Conservation (phyloP, 2,329 filamentous ascomycete species). For the Botrytis cinerea region DNA sequence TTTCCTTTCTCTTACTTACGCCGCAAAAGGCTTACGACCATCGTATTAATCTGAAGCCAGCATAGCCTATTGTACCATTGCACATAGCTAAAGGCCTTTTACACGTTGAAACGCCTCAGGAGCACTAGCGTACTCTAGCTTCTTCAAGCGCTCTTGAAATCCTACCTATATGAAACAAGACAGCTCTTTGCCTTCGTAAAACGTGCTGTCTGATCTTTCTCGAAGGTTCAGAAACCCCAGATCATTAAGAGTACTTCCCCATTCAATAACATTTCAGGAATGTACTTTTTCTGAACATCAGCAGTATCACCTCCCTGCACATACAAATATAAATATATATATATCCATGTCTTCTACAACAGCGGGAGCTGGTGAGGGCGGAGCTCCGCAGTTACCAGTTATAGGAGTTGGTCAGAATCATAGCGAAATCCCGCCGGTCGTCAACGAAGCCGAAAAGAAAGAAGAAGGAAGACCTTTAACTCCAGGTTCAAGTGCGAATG, state of each 20-base stretch:
- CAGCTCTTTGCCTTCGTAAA: constrained; percentile 8
- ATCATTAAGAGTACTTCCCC: constrained; percentile 23
- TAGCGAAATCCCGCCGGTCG: background rate
- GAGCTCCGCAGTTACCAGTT: background rate
- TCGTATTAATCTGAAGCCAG: background rate
- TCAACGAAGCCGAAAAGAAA: constrained; percentile 9
- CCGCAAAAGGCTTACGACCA: background rate
- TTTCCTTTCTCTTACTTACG: background rate
- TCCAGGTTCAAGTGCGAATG: background rate
- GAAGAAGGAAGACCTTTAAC: constrained; percentile 12
- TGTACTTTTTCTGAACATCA: constrained; percentile 14
- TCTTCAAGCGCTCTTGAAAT: constrained; percentile 1
- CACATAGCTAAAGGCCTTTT: background rate
- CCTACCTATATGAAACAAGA: constrained; percentile 16
- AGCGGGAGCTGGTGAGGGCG: background rate
- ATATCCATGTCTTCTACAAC: constrained; percentile 17
- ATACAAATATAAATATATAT: background rate
- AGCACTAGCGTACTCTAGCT: constrained; percentile 7
- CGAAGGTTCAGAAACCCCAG: background rate
- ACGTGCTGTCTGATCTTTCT: constrained; percentile 12
- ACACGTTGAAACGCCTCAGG: constrained; percentile 18
- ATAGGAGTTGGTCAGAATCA: background rate
- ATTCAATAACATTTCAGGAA: constrained; percentile 13
- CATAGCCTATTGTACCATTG: background rate
- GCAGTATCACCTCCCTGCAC: background rate